Conservation (phyloP, 768 basidiomycete species). For the Psilocybe cyanescens region DNA sequence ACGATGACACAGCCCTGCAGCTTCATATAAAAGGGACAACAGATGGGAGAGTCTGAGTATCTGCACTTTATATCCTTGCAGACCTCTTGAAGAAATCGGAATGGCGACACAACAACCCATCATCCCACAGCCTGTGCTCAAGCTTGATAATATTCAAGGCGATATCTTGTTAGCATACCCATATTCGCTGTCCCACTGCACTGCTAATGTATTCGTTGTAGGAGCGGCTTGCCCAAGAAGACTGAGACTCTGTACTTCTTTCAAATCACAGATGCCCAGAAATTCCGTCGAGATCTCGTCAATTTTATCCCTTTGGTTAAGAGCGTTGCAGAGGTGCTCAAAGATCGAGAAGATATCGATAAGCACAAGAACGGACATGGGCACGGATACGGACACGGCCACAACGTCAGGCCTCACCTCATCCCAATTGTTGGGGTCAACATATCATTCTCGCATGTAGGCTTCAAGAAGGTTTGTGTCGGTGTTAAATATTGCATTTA, state of each 20-base stretch:
- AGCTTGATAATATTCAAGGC: slow-evolving; percentile 50
- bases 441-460: slow-evolving; percentile 57
- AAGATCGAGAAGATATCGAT: slow-evolving; percentile 41
- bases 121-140: slow-evolving; percentile 21
- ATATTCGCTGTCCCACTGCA: background rate
- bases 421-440: slow-evolving; percentile 51
- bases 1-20: too few relatives aligned
- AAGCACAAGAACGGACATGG: slow-evolving; percentile 38
- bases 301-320: slow-evolving; percentile 48
- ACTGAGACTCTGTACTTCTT: slow-evolving; percentile 55
- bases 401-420: slow-evolving; percentile 23
- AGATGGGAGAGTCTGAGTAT: too few relatives aligned
- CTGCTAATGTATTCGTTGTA: slow-evolving; percentile 20
- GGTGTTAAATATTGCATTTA: background rate
- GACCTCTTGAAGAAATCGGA: background rate
- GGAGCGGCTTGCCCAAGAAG: slow-evolving; percentile 59
- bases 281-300: slow-evolving; percentile 46
- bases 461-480: slow-evolving; percentile 40
- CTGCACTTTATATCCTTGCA: background rate
- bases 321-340: slow-evolving; percentile 42
- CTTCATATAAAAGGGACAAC: too few relatives aligned
- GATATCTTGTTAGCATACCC: slow-evolving; percentile 44
- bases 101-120: background rate
- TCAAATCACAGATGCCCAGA: slow-evolving; percentile 43
- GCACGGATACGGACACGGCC: slow-evolving; percentile 26